Percentiles rank a stretch among this genome's conserved stretches.
phyloP scores from a whole-genome alignment of 2,329 filamentous ascomycete genomes.

The Monilinia laxa region DNA sequence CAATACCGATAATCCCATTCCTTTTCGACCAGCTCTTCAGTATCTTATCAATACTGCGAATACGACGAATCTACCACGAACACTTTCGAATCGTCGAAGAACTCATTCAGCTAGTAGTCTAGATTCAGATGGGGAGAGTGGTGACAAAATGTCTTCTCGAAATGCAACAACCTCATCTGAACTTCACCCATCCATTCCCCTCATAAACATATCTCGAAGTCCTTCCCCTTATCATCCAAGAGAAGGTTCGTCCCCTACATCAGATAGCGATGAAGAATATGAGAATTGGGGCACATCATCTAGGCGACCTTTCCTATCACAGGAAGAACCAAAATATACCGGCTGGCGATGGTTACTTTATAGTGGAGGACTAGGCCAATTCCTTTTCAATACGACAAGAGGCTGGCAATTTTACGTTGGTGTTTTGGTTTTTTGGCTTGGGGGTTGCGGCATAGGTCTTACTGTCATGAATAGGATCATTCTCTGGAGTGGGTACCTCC shows the following conservation, averaged over 20 bases:
- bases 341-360: constrained; percentile 42
- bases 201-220: constrained; percentile 48
- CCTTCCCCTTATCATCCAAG: constrained; percentile 47
- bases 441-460: constrained; percentile 48
- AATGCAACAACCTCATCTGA: constrained; percentile 28
- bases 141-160: constrained; percentile 33
- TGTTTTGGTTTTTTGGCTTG: constrained; percentile 49
- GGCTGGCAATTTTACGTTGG: constrained; percentile 51
- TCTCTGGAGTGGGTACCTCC: constrained; percentile 45
- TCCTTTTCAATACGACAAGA: constrained; percentile 48
- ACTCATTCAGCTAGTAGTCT: constrained; percentile 35
- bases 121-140: constrained; percentile 32
- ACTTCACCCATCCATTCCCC: constrained; percentile 41
- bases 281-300: constrained; percentile 42
- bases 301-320: constrained; percentile 39
- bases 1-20: constrained; percentile 37
- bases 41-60: constrained; percentile 38
- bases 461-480: constrained; percentile 53
- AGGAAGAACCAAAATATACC: constrained; percentile 31
- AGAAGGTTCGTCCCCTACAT: constrained; percentile 42
- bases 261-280: constrained; percentile 48
- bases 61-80: constrained; percentile 29
- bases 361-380: constrained; percentile 48
- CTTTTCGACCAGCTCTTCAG: constrained; percentile 43
- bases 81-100: constrained; percentile 29